Evolutionary conservation across 1,284 basidiomycete genomes (phyloP), one percentile per base, ranked within the genome.

Genomic region (Microbotryomycetes sp.): DNA sequence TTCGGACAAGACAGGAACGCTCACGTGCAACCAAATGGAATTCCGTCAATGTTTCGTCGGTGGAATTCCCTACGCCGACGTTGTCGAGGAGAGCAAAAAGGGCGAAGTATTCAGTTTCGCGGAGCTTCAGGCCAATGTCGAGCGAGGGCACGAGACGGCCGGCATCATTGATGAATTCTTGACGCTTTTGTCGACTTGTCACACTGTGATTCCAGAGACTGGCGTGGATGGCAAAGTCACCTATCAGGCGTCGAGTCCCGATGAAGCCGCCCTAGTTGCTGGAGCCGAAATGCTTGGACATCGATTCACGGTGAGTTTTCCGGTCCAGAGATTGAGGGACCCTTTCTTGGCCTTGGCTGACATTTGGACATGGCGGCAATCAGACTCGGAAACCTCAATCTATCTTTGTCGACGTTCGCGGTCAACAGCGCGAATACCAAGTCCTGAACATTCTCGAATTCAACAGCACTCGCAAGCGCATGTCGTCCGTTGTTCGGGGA

Each of bases 141-240:
- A 50, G 59, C 70, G 23, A 63, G 75, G 57, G 55, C 74, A 70
- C 65, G 77, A 74, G 69, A 78, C 73, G 69, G 84, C 67, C 16
- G 60, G 84, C 21, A 81, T 87, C 1, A 78, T 91, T 54, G 78
- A 83, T 66, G 91, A 97, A 74, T 99, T 98, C 73, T 75, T 98
- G 70, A 87, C 88, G 0, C 79, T 98, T 35, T 81, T 98, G 45
- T 88, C 94, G 3, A 93, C 97, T 41, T 99, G 96, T 72, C 96
- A 99, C 75, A 98, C 96, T 0, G 96, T 99, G 69, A 96, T 98
- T 74, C 89, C 96, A n/a, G 96, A 98, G 76, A 85, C 90, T 57
- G 81, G 78, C 41, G 46, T 92, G 89, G 81, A 87, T 86, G 67
- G 62, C 28, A 73, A 73, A 53, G 73, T 78, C 70, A 81, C 86